A percentile compares a stretch with the other conserved stretches of the same genome.
These are phyloP conservation scores for Mycena rosella DNA, from an alignment of 768 basidiomycete species.

Conservation along the genomic window DNA sequence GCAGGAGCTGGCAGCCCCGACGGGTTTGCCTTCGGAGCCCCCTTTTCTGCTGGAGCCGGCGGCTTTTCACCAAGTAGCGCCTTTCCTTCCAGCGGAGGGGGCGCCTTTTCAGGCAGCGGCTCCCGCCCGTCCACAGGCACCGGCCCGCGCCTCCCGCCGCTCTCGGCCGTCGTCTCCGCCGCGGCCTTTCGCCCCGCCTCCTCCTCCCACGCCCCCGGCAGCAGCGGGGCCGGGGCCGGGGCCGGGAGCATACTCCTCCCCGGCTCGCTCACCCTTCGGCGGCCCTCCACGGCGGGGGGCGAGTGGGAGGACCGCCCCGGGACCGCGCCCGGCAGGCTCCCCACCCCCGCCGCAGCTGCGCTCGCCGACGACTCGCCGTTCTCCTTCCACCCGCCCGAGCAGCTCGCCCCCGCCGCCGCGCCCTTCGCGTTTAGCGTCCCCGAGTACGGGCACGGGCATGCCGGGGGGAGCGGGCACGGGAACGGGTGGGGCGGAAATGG, in stretches of 20 bases:
- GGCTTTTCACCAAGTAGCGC: conserved; percentile 7
- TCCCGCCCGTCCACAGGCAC: conserved; percentile 52
- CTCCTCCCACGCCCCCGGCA: conserved; percentile 52
- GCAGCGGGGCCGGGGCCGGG: no score
- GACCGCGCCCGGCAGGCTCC: conserved; percentile 78
- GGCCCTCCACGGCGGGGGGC: conserved; percentile 64
- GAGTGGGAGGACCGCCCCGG: conserved; percentile 63
- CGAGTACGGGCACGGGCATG: no score
- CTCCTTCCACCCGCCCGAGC: conserved; percentile 59
- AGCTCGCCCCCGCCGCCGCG: conserved; percentile 27
- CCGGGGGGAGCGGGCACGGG: no score
- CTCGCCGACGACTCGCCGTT: conserved; percentile 68
- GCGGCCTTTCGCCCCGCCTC: conserved; percentile 62
- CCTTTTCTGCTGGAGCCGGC: no score
- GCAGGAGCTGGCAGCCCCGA: background rate
- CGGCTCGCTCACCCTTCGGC: conserved; percentile 63
- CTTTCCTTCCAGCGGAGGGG: background rate
- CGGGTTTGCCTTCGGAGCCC: conserved; percentile 17
- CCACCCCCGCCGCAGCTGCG: conserved; percentile 58
- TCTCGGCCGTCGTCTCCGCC: conserved; percentile 83
- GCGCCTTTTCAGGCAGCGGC: conserved; percentile 21
- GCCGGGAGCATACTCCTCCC: conserved; percentile 66
- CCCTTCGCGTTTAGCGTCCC: conserved; percentile 4
- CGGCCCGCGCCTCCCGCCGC: conserved; percentile 71
- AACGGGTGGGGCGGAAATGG: no score